Evolutionary conservation across 768 basidiomycete genomes (phyloP).

Genomic region (Trametes cingulata): DNA sequence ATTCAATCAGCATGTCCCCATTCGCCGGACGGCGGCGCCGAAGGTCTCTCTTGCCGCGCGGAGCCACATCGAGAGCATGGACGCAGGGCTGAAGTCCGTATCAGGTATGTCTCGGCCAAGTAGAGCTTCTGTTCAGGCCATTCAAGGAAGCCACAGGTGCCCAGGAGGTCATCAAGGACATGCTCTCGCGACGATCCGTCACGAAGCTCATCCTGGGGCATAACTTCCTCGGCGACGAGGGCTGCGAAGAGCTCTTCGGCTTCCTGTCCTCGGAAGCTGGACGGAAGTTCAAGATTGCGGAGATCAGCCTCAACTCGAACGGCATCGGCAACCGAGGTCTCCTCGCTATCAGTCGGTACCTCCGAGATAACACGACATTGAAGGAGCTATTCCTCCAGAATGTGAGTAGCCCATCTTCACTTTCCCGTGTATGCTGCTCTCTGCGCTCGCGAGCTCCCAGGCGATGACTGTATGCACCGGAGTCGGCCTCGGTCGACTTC

Average conservation of each 20-base stretch:
- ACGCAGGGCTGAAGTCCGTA: slow-evolving; percentile 22
- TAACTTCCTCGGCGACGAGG: slow-evolving; percentile 59
- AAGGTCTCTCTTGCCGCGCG: slow-evolving; percentile 22
- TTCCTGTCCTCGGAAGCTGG: slow-evolving; percentile 55
- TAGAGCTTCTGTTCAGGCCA: background rate
- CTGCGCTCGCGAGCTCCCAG: too few species aligned
- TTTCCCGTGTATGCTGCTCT: background rate
- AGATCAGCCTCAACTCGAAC: slow-evolving; percentile 61
- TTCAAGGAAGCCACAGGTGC: slow-evolving; percentile 42
- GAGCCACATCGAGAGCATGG: slow-evolving; percentile 25
- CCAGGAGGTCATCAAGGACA: slow-evolving; percentile 46
- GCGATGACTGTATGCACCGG: too few species aligned
- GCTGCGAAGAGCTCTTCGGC: slow-evolving; percentile 53
- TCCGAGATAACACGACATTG: slow-evolving; percentile 47
- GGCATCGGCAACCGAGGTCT: slow-evolving; percentile 57
- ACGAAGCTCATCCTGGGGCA: slow-evolving; percentile 56
- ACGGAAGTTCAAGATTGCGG: slow-evolving; percentile 45
- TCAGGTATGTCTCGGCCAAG: slow-evolving; percentile 13
- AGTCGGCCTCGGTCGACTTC: too few species aligned
- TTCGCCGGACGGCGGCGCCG: slow-evolving; percentile 8
- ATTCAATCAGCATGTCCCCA: background rate
- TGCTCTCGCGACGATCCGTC: slow-evolving; percentile 48
- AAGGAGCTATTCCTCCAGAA: slow-evolving; percentile 57
- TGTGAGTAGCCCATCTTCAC: slow-evolving; percentile 37
- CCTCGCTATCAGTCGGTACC: slow-evolving; percentile 51